Percentiles rank a stretch among this genome's conserved stretches.
Evolutionary conservation across 306 rosid species (phyloP).

Genomic region (Cucurbita ficifolia): DNA sequence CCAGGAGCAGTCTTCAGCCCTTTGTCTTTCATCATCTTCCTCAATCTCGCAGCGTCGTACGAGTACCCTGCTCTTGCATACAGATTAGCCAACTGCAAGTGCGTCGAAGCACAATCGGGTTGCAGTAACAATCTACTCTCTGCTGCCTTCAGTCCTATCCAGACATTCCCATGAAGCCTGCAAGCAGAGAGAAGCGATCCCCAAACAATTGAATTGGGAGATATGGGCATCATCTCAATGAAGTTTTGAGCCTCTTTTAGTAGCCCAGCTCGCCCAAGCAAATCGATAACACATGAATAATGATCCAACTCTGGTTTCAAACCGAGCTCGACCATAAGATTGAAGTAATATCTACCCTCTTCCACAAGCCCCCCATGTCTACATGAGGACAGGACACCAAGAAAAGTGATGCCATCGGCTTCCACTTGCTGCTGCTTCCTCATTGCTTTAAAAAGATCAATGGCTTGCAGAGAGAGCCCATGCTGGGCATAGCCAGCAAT

Average conservation of each 20-base stretch:
- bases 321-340: constrained; percentile 46
- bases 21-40: constrained; percentile 57
- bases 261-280: constrained; percentile 76
- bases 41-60: constrained; percentile 38
- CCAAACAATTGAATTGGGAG: constrained; percentile 70
- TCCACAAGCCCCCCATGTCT: constrained; percentile 60
- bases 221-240: constrained; percentile 49
- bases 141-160: constrained; percentile 65
- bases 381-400: constrained; percentile 61
- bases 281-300: constrained; percentile 61
- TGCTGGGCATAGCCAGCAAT: constrained; percentile 70
- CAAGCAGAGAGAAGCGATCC: constrained; percentile 72
- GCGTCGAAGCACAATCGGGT: constrained; percentile 56
- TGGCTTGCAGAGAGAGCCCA: constrained; percentile 47
- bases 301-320: constrained; percentile 62
- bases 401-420: constrained; percentile 61
- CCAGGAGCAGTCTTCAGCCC: constrained; percentile 59
- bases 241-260: constrained; percentile 49
- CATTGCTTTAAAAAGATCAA: constrained; percentile 54
- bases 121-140: constrained; percentile 49
- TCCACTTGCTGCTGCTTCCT: constrained; percentile 19
- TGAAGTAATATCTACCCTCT: constrained; percentile 50
- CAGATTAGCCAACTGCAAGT: constrained; percentile 51
- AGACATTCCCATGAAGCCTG: constrained; percentile 50
- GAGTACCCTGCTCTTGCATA: constrained; percentile 57